Evolutionary conservation across 148 eudicot genomes (phyloP).

Genomic region (Simmondsia chinensis): DNA sequence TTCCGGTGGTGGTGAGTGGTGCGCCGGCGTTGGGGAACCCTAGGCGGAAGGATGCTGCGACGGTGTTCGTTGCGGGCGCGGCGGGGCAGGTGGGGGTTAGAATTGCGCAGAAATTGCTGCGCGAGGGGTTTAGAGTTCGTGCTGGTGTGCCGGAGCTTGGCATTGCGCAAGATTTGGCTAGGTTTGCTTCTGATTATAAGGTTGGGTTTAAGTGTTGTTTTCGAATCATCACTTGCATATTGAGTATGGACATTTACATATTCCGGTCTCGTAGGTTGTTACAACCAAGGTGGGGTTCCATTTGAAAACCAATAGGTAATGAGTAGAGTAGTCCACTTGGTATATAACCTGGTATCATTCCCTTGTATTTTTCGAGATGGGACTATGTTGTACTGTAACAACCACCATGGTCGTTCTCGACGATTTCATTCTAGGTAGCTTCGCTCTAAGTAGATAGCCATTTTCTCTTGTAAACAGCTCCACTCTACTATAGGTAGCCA

Average conservation of each 20-base stretch:
- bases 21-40: constrained; percentile 27
- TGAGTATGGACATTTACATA: neutral
- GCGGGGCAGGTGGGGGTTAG: constrained; percentile 71
- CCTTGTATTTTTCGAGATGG: no score
- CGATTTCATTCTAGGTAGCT: no score
- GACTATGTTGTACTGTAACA: no score
- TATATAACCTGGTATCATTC: no score
- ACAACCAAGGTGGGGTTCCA: neutral
- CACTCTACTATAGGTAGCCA: no score
- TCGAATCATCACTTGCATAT: neutral
- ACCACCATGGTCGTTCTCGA: no score
- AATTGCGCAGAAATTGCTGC: constrained; percentile 53
- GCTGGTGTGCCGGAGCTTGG: constrained; percentile 89
- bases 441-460: no score
- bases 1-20: constrained; percentile 41
- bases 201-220: constrained; percentile 34
- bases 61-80: constrained; percentile 91
- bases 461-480: no score
- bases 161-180: constrained; percentile 85
- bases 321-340: no score
- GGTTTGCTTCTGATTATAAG: constrained; percentile 68
- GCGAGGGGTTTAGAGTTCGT: constrained; percentile 71
- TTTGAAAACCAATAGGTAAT: neutral
- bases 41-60: constrained; percentile 65
- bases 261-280: neutral